Conservation (phyloP, 768 basidiomycete species). For the Tylopilus sp. region DNA sequence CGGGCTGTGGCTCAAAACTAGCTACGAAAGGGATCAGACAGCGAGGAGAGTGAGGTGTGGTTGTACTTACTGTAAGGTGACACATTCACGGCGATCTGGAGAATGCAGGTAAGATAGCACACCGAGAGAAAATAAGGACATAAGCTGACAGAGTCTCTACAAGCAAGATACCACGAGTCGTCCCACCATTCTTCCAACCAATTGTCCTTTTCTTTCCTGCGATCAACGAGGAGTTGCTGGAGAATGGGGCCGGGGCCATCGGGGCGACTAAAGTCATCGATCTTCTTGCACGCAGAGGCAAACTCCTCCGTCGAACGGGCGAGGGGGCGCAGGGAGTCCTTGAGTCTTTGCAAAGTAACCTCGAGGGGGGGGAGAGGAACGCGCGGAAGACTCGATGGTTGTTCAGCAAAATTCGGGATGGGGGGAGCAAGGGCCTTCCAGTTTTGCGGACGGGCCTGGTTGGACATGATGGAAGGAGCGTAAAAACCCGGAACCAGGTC, state of each 20-base stretch:
- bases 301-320: constrained; percentile 63
- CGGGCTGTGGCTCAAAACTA: constrained; percentile 69
- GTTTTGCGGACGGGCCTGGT: constrained; percentile 39
- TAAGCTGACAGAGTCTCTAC: constrained; percentile 72
- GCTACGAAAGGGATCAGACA: constrained; percentile 40
- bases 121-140: background rate
- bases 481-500: background rate
- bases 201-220: constrained; percentile 54
- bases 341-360: constrained; percentile 64
- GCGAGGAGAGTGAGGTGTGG: background rate
- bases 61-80: constrained; percentile 78
- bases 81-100: constrained; percentile 80
- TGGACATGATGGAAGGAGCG: constrained; percentile 17
- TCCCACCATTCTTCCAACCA: constrained; percentile 99
- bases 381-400: constrained; percentile 52
- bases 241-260: constrained; percentile 48
- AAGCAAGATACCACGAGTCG: constrained; percentile 74
- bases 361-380: constrained; percentile 74
- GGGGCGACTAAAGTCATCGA: constrained; percentile 57
- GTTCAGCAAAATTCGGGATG: constrained; percentile 46
- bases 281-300: constrained; percentile 49
- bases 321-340: constrained; percentile 68
- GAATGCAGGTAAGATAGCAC: background rate
- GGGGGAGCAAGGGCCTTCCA: background rate
- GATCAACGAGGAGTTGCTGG: constrained; percentile 59